These are phyloP conservation scores for Grosmannia serpens DNA, from an alignment of 2,329 filamentous ascomycete species.

Conservation along the genomic window DNA sequence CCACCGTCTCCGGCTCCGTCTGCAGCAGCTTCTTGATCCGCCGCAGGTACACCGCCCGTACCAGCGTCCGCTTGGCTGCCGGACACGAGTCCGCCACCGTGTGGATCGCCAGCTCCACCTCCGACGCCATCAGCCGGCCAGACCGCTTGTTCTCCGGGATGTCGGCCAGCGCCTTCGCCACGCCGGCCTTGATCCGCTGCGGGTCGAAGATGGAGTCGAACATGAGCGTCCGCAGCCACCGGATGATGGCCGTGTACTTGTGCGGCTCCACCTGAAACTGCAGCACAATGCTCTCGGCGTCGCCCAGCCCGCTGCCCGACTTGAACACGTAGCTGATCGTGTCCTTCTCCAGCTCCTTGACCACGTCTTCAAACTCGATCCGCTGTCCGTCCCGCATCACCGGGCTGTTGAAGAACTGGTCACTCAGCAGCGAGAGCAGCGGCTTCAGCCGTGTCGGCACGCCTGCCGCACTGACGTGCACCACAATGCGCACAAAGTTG, in stretches of 20 bases:
- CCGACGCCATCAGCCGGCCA: conserved; percentile 55
- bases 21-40: conserved; percentile 71
- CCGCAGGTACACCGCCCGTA: conserved; percentile 80
- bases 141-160: conserved; percentile 87
- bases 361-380: conserved; percentile 82
- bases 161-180: conserved; percentile 79
- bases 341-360: conserved; percentile 81
- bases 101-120: conserved; percentile 68
- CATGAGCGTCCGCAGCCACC: conserved; percentile 77
- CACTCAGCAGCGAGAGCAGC: conserved; percentile 70
- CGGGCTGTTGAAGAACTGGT: conserved; percentile 91
- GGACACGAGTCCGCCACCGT: conserved; percentile 64
- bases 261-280: conserved; percentile 78
- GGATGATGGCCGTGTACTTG: conserved; percentile 72
- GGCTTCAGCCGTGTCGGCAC: conserved; percentile 78
- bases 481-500: conserved; percentile 77
- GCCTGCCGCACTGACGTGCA: conserved; percentile 67
- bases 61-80: conserved; percentile 69
- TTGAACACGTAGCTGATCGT: conserved; percentile 75
- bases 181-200: conserved; percentile 45
- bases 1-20: conserved; percentile 61
- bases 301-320: conserved; percentile 55
- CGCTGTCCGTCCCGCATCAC: conserved; percentile 64
- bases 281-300: conserved; percentile 71
- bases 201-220: conserved; percentile 84